Conservation (phyloP, 1,284 basidiomycete genomes). For the Mycena sp. region DNA sequence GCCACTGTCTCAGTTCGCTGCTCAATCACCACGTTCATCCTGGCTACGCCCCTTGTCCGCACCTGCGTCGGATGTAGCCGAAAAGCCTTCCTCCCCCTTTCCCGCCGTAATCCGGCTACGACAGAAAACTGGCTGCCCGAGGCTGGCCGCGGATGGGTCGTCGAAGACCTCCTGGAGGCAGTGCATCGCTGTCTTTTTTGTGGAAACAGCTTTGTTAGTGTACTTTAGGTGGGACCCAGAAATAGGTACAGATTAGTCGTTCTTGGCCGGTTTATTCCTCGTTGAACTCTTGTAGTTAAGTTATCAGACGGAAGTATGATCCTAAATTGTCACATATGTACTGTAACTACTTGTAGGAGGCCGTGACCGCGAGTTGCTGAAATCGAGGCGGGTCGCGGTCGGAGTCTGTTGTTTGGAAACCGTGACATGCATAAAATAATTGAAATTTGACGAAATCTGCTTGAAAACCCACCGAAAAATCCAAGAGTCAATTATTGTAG, state of each 20-base stretch:
- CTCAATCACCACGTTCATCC: slow-evolving; percentile 75
- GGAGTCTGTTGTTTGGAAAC: no score
- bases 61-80: slow-evolving; percentile 77
- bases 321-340: no score
- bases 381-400: no score
- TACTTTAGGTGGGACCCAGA: slow-evolving; percentile 46
- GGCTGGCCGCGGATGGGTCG: slow-evolving; percentile 67
- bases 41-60: slow-evolving; percentile 71
- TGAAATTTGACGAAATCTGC: no score
- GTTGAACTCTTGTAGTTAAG: no score
- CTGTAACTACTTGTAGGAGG: no score
- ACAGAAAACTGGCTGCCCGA: slow-evolving; percentile 50
- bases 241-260: background rate
- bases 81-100: slow-evolving; percentile 68
- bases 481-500: no score
- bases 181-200: slow-evolving; percentile 74
- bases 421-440: no score
- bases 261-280: no score
- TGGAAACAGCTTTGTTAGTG: slow-evolving; percentile 70
- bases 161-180: slow-evolving; percentile 70
- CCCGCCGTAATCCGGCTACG: slow-evolving; percentile 21
- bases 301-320: no score
- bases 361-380: no score
- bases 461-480: no score
- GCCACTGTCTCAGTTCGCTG: slow-evolving; percentile 65